Percentiles rank a stretch among this genome's conserved stretches.
phyloP scores from a whole-genome alignment of 2,329 filamentous ascomycete genomes.

The Aureobasidium sp. region DNA sequence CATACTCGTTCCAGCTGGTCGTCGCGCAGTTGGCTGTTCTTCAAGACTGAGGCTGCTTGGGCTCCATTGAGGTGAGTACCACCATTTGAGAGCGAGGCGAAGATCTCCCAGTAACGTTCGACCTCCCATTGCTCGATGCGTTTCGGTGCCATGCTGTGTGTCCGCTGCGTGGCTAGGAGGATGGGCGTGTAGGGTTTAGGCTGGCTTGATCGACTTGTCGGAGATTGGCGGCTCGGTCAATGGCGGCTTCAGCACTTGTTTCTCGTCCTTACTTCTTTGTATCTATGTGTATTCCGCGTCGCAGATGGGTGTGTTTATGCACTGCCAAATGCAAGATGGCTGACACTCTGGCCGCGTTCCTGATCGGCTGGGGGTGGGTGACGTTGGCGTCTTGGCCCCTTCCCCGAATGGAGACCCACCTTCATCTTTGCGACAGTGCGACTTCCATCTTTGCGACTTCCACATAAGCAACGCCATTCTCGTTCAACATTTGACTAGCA shows the following conservation, averaged over 20 bases:
- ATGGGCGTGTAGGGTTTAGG: background rate
- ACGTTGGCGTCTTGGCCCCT: too few species aligned
- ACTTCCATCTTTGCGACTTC: background rate
- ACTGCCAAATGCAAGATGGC: too few species aligned
- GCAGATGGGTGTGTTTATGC: background rate
- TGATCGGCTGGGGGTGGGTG: too few species aligned
- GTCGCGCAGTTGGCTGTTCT: slow-evolving; percentile 63
- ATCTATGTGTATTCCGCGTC: background rate
- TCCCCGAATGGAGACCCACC: too few species aligned
- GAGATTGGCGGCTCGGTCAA: background rate
- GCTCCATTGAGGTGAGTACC: slow-evolving; percentile 57
- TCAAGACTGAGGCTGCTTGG: slow-evolving; percentile 62
- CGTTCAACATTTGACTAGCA: too few species aligned
- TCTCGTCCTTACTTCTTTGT: too few species aligned
- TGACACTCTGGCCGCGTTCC: too few species aligned
- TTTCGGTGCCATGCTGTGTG: slow-evolving; percentile 34
- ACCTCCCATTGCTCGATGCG: slow-evolving; percentile 65
- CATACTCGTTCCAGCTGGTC: slow-evolving; percentile 93
- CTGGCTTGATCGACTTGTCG: background rate
- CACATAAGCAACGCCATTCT: background rate
- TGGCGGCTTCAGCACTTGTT: background rate
- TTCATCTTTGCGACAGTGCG: too few species aligned
- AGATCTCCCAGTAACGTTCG: slow-evolving; percentile 74
- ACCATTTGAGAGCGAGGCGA: slow-evolving; percentile 58
- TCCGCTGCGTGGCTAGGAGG: background rate